Evolutionary conservation across 1,284 basidiomycete species (phyloP).

Genomic region (Boletus semigastroideus): DNA sequence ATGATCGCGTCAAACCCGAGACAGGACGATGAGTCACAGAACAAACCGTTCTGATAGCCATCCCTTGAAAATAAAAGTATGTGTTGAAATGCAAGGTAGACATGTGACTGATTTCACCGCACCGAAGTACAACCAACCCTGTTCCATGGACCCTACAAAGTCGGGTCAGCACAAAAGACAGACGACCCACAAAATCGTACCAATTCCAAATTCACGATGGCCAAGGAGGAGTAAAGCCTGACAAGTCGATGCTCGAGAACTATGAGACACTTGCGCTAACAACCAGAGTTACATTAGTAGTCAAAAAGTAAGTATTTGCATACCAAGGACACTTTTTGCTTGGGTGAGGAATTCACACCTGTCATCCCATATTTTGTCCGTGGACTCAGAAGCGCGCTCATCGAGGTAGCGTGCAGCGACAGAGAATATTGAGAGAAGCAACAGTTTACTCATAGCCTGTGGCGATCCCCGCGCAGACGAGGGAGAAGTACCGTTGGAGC

Average conservation of each 20-base stretch:
- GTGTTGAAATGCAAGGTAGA: neutral
- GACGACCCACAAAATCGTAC: conserved; percentile 29
- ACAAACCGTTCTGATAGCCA: conserved; percentile 74
- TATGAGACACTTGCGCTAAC: conserved; percentile 64
- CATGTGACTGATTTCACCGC: conserved; percentile 21
- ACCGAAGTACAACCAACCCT: conserved; percentile 82
- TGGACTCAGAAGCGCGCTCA: conserved; percentile 43
- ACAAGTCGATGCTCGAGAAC: conserved; percentile 66
- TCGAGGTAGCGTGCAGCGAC: conserved; percentile 71
- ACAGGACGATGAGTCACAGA: neutral
- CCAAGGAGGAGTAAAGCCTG: conserved; percentile 78
- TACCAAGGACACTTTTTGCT: conserved; percentile 71
- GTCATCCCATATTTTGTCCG: conserved; percentile 68
- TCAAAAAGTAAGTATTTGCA: conserved; percentile 1
- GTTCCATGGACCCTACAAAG: conserved; percentile 62
- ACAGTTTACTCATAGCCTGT: conserved; percentile 65
- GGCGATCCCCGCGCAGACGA: conserved; percentile 46
- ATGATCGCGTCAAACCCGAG: conserved; percentile 3
- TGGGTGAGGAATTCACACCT: conserved; percentile 66
- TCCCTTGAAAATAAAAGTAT: conserved; percentile 43
- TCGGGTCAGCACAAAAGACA: conserved; percentile 8
- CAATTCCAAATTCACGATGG: conserved; percentile 81
- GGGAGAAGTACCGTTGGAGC: conserved; percentile 14
- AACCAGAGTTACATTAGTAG: conserved; percentile 3
- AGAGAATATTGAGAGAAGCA: conserved; percentile 78